Evolutionary conservation across 495 filamentous ascomycete genomes (phyloP), one percentile per base, ranked within the genome.

Genomic region (Baudoinia panamericana): DNA sequence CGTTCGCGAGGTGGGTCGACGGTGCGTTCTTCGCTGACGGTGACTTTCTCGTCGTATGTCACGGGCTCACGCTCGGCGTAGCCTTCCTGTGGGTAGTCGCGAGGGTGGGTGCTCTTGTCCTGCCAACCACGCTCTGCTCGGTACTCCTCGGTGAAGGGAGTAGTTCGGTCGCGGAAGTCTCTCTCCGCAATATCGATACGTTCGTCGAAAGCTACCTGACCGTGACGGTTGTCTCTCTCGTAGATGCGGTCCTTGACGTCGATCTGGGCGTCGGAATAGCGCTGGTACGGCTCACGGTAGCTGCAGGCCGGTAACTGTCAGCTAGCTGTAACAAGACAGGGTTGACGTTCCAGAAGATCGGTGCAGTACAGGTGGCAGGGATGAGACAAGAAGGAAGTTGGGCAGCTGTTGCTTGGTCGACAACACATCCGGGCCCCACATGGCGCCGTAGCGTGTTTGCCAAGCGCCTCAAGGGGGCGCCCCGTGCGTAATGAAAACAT

Each of bases 181-280:
- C 76, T 75, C 67, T 93, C 86, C 57, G 79, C 79, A 48, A 80
- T 60, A 71, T 94, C 86, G 61, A 93, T 72, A 55, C 77, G 71
- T 48, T 67, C 61, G 41, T 70, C 65, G 30, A 30, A 23, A 37
- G 54, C 53, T 58, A 63, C 56, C 46, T 71, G 59, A 43, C 63
- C 62, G 42, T 58, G 49, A 46, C 65, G 53, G 42, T 54, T 51
- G 46, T 66, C 59, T 46, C 67, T 59, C 48, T 72, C 69, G 66
- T 74, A 70, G 53, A 61, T 59, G 34, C 56, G 56, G 46, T 65
- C 64, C 55, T 80, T 64, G 63, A 82, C 70, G 52, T 78, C 76
- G 61, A 79, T 63, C 52, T 81, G 70, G 46, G 70, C 62, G 56
- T 70, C 70, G 43, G 66, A 61, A 57, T 70, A 67, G 33, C 68